Evolutionary conservation across 1,284 basidiomycete species (phyloP), one percentile per base, ranked within the genome.

Genomic region (Paramarasmius palmivorus): DNA sequence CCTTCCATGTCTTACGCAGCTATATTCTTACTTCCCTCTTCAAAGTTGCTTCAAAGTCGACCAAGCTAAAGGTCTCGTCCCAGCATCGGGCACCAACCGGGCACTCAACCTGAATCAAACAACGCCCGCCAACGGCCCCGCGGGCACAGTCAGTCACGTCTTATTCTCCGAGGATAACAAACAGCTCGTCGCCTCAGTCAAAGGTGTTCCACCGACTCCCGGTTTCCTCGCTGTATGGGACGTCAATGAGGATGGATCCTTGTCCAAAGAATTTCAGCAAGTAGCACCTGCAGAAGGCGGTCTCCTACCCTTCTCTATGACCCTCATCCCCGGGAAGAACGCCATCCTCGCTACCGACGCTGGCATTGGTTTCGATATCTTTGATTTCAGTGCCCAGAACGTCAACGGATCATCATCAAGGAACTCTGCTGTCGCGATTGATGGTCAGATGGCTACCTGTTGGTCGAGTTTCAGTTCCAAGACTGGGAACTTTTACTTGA

Each of bases 171-270:
- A 76, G 58, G 73, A 77, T 58, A 68, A 66, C 50, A 71, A 60
- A 34, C 68, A 75, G 55, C 68, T 81, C 35, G 64, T 78, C 46
- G 77, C 70, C 7, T 74, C 77, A 34, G 73, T 80, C 59, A 79
- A 81, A 60, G 78, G 78, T 23, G 57, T 67, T 20, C 75, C 76
- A 7, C 67, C 70, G 5, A 69, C 65, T 3, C 73, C 77, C 8
- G 79, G 78, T 26, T 79, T 75, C 68, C 61, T 81, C 54, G 78
- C 78, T 6, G 66, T 73, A 15, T 82, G 76, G 75, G 70, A 74
- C 55, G 65, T 79, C 40, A 64, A 65, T 23, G 39, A 58, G 7
- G 73, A 76, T 52, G 73, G 74, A 29, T 69, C 71, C 6, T 70
- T 80, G 25, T 77, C 76, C 9, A 50, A 63, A 20, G 63, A 74